These are phyloP conservation scores for Malus domestica DNA, from an alignment of 306 rosid species.

Conservation along the genomic window DNA sequence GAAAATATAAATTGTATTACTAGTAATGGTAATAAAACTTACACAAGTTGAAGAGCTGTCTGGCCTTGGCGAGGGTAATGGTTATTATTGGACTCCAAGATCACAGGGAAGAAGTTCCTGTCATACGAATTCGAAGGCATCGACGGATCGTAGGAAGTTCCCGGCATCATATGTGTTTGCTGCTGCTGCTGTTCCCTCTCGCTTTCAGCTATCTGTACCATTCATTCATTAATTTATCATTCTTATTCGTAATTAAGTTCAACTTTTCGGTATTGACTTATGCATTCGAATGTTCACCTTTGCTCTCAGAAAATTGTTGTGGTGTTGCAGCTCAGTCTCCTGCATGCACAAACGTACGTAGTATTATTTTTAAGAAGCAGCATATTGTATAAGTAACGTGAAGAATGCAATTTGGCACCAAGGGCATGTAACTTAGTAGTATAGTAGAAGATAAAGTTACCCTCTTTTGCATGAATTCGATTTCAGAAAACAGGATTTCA, in stretches of 20 bases:
- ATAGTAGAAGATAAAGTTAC: conserved; percentile 25
- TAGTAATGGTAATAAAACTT: conserved; percentile 19
- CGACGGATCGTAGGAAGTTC: conserved; percentile 33
- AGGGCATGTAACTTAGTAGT: not conserved
- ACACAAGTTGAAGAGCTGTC: conserved; percentile 79
- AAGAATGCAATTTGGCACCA: not conserved
- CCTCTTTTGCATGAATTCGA: conserved; percentile 94
- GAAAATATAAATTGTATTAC: not conserved
- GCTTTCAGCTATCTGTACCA: conserved; percentile 61
- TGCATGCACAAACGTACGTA: conserved; percentile 41
- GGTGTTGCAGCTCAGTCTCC: conserved; percentile 86
- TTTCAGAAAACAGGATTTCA: conserved; percentile 70
- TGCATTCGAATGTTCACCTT: conserved; percentile 35
- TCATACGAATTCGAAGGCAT: conserved; percentile 44
- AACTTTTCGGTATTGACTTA: not conserved
- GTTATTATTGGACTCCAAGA: conserved; percentile 39
- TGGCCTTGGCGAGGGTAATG: conserved; percentile 59
- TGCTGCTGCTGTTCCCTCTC: conserved; percentile 64
- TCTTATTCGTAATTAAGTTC: not conserved
- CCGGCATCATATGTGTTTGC: conserved; percentile 46
- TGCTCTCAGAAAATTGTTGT: conserved; percentile 73
- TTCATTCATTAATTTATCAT: not conserved
- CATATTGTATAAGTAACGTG: not conserved
- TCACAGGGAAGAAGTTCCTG: conserved; percentile 48
- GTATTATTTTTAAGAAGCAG: not conserved